phyloP scores from a whole-genome alignment of 192 early-diverging fungal species.

The Phlyctochytrium bullatum region DNA sequence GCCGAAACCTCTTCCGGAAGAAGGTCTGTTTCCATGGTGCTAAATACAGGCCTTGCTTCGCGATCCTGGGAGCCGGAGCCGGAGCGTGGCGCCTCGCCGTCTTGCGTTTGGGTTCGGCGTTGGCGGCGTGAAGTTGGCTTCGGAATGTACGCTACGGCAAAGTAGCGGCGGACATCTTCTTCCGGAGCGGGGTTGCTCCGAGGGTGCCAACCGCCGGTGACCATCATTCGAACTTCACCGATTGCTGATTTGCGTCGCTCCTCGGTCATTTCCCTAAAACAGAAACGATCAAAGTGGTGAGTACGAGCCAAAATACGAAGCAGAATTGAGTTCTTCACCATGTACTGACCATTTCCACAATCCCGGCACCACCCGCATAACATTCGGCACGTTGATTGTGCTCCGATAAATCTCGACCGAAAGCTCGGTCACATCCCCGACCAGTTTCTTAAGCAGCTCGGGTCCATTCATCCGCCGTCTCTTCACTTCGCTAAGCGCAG shows the following conservation, averaged over 20 bases:
- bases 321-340: neutral
- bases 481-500: too few species aligned
- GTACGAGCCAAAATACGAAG: neutral
- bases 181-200: neutral
- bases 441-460: neutral
- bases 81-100: too few species aligned
- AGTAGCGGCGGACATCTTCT: neutral
- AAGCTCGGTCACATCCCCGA: neutral
- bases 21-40: neutral
- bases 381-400: neutral
- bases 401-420: neutral
- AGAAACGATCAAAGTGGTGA: neutral
- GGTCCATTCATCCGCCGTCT: neutral
- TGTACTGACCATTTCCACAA: slow-evolving; percentile 5
- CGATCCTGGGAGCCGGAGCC: neutral
- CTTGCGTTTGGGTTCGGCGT: neutral
- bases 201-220: neutral
- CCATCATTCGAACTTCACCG: neutral
- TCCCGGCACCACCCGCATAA: slow-evolving; percentile 2
- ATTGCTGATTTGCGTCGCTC: neutral
- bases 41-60: neutral
- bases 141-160: slow-evolving; percentile 1
- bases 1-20: neutral
- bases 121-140: neutral
- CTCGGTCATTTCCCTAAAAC: neutral